A percentile compares a stretch with the other conserved stretches of the same genome.
These are phyloP conservation scores for Urochloa ruziziensis DNA, from an alignment of 176 grass and related monocot species.

Conservation along the genomic window DNA sequence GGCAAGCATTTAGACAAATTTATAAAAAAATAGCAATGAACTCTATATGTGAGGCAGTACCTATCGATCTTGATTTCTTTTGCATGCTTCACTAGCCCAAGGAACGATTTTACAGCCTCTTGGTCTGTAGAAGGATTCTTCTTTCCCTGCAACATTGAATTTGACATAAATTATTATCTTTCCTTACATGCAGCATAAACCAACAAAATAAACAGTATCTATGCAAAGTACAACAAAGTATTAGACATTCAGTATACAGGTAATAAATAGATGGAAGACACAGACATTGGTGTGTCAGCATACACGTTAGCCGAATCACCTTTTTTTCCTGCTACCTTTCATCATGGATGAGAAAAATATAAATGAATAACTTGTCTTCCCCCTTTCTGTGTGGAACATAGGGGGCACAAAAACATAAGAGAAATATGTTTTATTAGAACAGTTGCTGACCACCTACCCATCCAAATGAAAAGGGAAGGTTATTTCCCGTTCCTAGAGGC, in stretches of 20 bases:
- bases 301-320: not conserved
- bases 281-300: not conserved
- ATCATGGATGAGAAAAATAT: not conserved
- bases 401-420: not conserved
- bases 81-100: constrained; percentile 62
- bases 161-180: not conserved
- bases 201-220: not conserved
- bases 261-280: not conserved
- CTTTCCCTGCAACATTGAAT: constrained; percentile 67
- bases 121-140: constrained; percentile 80
- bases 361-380: not conserved
- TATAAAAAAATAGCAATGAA: not conserved
- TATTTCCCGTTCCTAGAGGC: constrained; percentile 95
- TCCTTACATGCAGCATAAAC: constrained; percentile 1
- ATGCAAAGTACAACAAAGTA: constrained; percentile 10
- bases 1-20: not conserved
- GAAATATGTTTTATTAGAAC: constrained; percentile 7
- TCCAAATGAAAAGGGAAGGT: constrained; percentile 95
- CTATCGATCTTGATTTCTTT: constrained; percentile 87
- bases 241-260: not conserved
- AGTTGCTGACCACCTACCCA: constrained; percentile 48
- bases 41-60: constrained; percentile 20
- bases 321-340: not conserved
- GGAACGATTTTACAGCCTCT: constrained; percentile 70
- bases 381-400: constrained; percentile 6